Conservation (phyloP, 1,284 basidiomycete genomes). For the Wolfiporia cocos region DNA sequence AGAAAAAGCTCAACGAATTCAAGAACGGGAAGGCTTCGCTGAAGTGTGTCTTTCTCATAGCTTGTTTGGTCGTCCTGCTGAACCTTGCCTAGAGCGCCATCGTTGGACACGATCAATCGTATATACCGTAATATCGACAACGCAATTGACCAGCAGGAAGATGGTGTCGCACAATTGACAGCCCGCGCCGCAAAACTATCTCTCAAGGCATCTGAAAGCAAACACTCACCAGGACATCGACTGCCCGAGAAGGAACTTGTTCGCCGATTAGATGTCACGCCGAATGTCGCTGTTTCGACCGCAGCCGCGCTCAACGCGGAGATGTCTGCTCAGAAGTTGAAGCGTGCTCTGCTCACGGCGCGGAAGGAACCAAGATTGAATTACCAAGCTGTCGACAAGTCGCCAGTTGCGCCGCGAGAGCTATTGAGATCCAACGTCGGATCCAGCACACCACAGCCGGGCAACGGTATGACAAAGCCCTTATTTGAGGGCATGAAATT, state of each 20-base stretch:
- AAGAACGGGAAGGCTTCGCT: constrained; percentile 59
- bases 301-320: constrained; percentile 77
- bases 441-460: too few species aligned
- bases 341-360: constrained; percentile 54
- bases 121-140: constrained; percentile 80
- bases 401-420: not conserved
- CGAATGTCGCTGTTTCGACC: constrained; percentile 62
- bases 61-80: not conserved
- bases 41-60: constrained; percentile 37
- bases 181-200: constrained; percentile 51
- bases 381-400: constrained; percentile 35
- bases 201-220: constrained; percentile 23
- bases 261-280: constrained; percentile 33
- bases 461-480: too few species aligned
- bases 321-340: constrained; percentile 61
- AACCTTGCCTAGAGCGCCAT: constrained; percentile 53
- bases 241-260: constrained; percentile 30
- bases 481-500: too few species aligned
- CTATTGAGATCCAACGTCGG: too few species aligned
- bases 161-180: constrained; percentile 51
- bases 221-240: constrained; percentile 30
- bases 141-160: constrained; percentile 56
- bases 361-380: constrained; percentile 65
- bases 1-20: constrained; percentile 60
- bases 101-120: constrained; percentile 78